These are phyloP conservation scores for Penicillium psychrofluorescens DNA, from an alignment of 495 filamentous ascomycete species.

Conservation along the genomic window DNA sequence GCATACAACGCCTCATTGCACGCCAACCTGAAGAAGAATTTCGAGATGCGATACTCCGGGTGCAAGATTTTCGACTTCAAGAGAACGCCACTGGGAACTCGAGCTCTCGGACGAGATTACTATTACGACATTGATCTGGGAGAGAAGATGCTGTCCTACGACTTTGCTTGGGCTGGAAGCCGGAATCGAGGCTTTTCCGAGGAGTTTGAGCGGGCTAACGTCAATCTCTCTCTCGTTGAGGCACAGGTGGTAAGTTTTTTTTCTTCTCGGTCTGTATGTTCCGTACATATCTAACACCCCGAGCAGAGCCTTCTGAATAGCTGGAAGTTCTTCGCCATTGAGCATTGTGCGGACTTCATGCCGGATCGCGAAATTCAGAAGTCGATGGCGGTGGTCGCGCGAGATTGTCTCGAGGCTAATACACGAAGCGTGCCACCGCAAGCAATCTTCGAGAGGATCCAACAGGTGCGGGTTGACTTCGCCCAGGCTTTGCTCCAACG, in stretches of 20 bases:
- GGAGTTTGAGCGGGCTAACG: slow-evolving; percentile 79
- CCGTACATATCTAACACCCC: slow-evolving; percentile 18
- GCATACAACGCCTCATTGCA: slow-evolving; percentile 84
- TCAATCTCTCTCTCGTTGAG: slow-evolving; percentile 85
- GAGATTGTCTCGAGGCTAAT: slow-evolving; percentile 67
- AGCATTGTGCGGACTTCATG: slow-evolving; percentile 65
- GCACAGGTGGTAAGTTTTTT: slow-evolving; percentile 69
- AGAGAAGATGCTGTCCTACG: slow-evolving; percentile 63
- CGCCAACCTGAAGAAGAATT: slow-evolving; percentile 74
- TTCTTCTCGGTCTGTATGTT: background rate
- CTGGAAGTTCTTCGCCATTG: slow-evolving; percentile 84
- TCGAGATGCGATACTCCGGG: slow-evolving; percentile 64
- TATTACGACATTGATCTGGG: slow-evolving; percentile 76
- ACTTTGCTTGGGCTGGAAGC: slow-evolving; percentile 66
- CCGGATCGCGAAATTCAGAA: slow-evolving; percentile 57
- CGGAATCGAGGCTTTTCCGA: slow-evolving; percentile 62
- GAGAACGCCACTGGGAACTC: slow-evolving; percentile 55
- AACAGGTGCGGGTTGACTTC: slow-evolving; percentile 65
- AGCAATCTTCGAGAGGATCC: slow-evolving; percentile 62
- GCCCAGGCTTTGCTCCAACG: slow-evolving; percentile 70
- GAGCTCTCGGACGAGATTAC: slow-evolving; percentile 61
- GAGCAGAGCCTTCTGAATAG: slow-evolving; percentile 66
- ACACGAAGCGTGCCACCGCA: slow-evolving; percentile 57
- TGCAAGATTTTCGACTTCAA: slow-evolving; percentile 70
- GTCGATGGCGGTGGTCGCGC: slow-evolving; percentile 58